Conservation (phyloP, 345 rosid genomes). For the Clausena lansium region DNA sequence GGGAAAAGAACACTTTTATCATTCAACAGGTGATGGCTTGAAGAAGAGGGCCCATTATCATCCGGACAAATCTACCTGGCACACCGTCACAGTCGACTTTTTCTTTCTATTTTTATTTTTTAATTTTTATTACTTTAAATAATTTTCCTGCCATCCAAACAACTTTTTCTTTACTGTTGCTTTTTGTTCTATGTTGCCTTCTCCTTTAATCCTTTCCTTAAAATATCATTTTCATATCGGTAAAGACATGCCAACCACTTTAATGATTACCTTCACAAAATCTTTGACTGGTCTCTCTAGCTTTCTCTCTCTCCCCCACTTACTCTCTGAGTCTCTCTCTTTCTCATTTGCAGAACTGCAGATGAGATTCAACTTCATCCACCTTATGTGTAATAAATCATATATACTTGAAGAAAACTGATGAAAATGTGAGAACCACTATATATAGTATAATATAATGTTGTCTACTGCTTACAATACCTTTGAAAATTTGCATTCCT, state of each 20-base stretch:
- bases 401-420: neutral
- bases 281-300: conserved; percentile 36
- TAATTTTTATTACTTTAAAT: neutral
- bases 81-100: conserved; percentile 30
- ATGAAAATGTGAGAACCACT: neutral
- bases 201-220: conserved; percentile 37
- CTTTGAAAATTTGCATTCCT: no score
- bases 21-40: conserved; percentile 33
- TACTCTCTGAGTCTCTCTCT: neutral
- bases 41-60: conserved; percentile 12
- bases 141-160: conserved; percentile 26
- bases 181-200: conserved; percentile 13
- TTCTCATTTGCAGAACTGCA: conserved; percentile 8
- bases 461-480: no score
- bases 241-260: conserved; percentile 30
- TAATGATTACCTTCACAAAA: conserved; percentile 35
- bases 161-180: conserved; percentile 33
- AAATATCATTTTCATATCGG: conserved; percentile 43
- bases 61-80: conserved; percentile 41
- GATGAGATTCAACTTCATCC: neutral
- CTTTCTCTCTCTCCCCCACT: neutral
- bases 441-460: neutral
- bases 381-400: neutral
- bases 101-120: neutral
- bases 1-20: conserved; percentile 36